Conservation (phyloP, 2,329 filamentous ascomycete genomes). For the Colletotrichum spaethianum region DNA sequence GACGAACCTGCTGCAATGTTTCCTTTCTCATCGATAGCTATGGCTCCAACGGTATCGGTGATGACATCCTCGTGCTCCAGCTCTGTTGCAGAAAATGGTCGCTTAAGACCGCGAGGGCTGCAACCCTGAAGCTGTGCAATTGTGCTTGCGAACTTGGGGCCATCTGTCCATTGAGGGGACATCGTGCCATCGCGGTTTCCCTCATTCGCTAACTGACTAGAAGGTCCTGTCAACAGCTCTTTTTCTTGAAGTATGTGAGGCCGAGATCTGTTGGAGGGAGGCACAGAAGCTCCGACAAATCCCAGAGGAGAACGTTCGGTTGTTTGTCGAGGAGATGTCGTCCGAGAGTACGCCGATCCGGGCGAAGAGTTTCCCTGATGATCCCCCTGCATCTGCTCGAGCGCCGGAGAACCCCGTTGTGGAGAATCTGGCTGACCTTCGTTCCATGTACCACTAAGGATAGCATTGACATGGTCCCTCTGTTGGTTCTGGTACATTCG, state of each 20-base stretch:
- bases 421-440: slow-evolving; percentile 75
- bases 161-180: slow-evolving; percentile 37
- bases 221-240: background rate
- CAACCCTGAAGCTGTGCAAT: slow-evolving; percentile 37
- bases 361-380: background rate
- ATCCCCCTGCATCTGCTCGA: slow-evolving; percentile 19
- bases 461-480: slow-evolving; percentile 68
- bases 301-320: slow-evolving; percentile 48
- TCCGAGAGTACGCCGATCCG: slow-evolving; percentile 20
- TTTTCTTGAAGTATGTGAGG: slow-evolving; percentile 16
- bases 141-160: slow-evolving; percentile 25
- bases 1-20: slow-evolving; percentile 95
- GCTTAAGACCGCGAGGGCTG: slow-evolving; percentile 53
- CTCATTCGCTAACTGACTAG: slow-evolving; percentile 21
- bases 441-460: slow-evolving; percentile 72
- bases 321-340: slow-evolving; percentile 29
- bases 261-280: slow-evolving; percentile 24
- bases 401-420: slow-evolving; percentile 44
- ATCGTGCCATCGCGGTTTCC: slow-evolving; percentile 39
- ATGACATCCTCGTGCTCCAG: slow-evolving; percentile 72
- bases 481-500: slow-evolving; percentile 38
- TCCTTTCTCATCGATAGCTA: slow-evolving; percentile 88
- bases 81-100: slow-evolving; percentile 46
- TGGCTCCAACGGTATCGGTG: slow-evolving; percentile 95
- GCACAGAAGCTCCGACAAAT: slow-evolving; percentile 44